phyloP scores from a whole-genome alignment of 495 filamentous ascomycete species.

The Letharia columbiana region DNA sequence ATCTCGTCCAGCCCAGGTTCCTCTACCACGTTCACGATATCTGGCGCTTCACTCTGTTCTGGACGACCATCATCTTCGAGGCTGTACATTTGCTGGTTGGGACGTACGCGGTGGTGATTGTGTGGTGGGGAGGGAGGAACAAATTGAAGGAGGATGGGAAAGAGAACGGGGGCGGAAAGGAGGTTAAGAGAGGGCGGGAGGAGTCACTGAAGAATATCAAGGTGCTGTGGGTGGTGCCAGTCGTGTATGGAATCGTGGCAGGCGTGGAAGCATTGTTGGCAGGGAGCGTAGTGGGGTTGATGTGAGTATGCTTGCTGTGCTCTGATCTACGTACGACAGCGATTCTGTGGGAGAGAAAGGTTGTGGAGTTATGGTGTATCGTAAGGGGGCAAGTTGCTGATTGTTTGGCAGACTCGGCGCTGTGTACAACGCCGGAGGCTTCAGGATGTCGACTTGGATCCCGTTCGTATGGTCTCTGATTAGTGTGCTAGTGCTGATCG shows the following conservation, averaged over 20 bases:
- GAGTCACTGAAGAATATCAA: slow-evolving; percentile 6
- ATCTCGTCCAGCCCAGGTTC: slow-evolving; percentile 45
- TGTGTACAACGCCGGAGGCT: slow-evolving; percentile 79
- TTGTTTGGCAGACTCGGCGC: slow-evolving; percentile 61
- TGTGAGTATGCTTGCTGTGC: slow-evolving; percentile 50
- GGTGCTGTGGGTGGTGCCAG: slow-evolving; percentile 60
- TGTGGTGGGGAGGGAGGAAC: slow-evolving; percentile 32
- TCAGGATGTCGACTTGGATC: slow-evolving; percentile 95
- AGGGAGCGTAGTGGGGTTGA: slow-evolving; percentile 77
- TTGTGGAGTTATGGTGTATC: too few relatives aligned
- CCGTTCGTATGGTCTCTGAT: slow-evolving; percentile 91
- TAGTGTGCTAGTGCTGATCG: slow-evolving; percentile 77
- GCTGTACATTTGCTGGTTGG: slow-evolving; percentile 46
- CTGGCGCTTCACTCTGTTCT: slow-evolving; percentile 85
- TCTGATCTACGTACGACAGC: neutral
- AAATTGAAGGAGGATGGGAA: slow-evolving; percentile 34
- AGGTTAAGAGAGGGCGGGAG: slow-evolving; percentile 45
- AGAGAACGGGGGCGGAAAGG: slow-evolving; percentile 27
- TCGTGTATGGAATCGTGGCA: slow-evolving; percentile 65
- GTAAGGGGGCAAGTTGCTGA: neutral
- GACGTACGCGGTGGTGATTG: slow-evolving; percentile 64
- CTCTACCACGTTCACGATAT: slow-evolving; percentile 75
- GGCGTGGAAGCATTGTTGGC: slow-evolving; percentile 76
- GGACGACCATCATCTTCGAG: slow-evolving; percentile 57
- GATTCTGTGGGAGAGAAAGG: neutral